A percentile compares a stretch with the other conserved stretches of the same genome.
Conservation (phyloP, 2,329 filamentous ascomycete genomes). For the Claviceps digitariae region DNA sequence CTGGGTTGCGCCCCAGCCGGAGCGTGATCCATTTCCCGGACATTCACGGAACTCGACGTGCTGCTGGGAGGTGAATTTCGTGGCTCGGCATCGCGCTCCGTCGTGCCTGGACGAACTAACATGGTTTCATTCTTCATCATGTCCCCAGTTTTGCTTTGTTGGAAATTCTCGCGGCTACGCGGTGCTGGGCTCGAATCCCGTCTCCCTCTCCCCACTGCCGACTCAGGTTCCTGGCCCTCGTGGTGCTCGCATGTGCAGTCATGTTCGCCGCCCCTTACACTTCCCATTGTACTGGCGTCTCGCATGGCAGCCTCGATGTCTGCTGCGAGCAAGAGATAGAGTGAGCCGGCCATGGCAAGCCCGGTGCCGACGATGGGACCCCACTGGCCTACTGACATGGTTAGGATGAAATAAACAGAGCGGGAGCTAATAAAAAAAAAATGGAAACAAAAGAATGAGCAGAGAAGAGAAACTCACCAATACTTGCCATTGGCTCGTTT, state of each 20-base stretch:
- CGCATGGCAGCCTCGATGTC: constrained; percentile 12
- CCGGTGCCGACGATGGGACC: constrained; percentile 43
- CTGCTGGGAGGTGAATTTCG: neutral
- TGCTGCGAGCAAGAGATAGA: constrained; percentile 37
- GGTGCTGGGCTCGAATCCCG: too few species aligned
- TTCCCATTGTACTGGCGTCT: neutral
- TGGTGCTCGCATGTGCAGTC: constrained; percentile 10
- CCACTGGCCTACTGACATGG: constrained; percentile 36
- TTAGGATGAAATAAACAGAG: too few species aligned
- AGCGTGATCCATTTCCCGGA: neutral
- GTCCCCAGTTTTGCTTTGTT: neutral
- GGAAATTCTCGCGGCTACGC: neutral
- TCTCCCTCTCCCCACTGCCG: neutral
- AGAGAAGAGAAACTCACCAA: constrained; percentile 30
- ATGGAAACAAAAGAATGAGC: neutral
- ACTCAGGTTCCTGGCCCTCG: neutral
- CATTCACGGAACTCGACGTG: neutral
- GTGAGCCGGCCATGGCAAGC: constrained; percentile 43
- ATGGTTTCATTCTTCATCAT: neutral
- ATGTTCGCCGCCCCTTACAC: neutral
- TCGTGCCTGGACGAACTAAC: neutral
- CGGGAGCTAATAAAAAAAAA: neutral
- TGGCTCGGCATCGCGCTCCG: neutral
- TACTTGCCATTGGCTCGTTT: constrained; percentile 47
- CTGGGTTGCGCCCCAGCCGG: neutral